Percentiles rank a stretch among this genome's conserved stretches.
phyloP scores from a whole-genome alignment of 2,329 filamentous ascomycete species.

The Colletotrichum kahawae region DNA sequence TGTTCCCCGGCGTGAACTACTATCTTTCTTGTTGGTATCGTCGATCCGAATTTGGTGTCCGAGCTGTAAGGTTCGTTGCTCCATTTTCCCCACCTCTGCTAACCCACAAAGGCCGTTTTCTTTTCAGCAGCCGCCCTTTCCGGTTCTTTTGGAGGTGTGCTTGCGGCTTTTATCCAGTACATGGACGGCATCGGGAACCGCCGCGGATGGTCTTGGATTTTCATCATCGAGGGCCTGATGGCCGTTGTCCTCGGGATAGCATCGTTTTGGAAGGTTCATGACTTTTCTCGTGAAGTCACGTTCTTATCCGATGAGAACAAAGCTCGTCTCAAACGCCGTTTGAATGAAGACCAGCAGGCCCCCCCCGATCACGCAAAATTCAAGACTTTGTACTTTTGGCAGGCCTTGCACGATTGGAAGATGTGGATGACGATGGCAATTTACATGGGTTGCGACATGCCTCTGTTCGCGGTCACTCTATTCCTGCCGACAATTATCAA shows the following conservation, averaged over 20 bases:
- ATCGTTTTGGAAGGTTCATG: conserved; percentile 80
- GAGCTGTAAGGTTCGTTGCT: conserved; percentile 46
- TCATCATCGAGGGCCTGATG: conserved; percentile 72
- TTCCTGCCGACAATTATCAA: conserved; percentile 56
- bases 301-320: conserved; percentile 77
- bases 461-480: conserved; percentile 76
- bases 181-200: conserved; percentile 68
- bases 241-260: conserved; percentile 72
- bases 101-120: conserved; percentile 64
- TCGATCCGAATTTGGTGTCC: conserved; percentile 78
- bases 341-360: conserved; percentile 74
- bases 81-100: neutral
- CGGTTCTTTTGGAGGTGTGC: conserved; percentile 77
- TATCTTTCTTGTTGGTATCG: conserved; percentile 88
- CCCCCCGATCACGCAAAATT: conserved; percentile 80
- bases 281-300: conserved; percentile 78
- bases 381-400: conserved; percentile 74
- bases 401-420: conserved; percentile 81
- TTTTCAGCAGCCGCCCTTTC: conserved; percentile 83
- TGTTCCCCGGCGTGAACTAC: conserved; percentile 80
- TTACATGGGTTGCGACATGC: conserved; percentile 78
- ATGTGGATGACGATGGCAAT: conserved; percentile 77
- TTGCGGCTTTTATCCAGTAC: conserved; percentile 73
- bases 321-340: conserved; percentile 71
- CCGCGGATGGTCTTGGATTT: conserved; percentile 69